Evolutionary conservation across 495 filamentous ascomycete genomes (phyloP).

Genomic region (Talaromyces thailandensis): DNA sequence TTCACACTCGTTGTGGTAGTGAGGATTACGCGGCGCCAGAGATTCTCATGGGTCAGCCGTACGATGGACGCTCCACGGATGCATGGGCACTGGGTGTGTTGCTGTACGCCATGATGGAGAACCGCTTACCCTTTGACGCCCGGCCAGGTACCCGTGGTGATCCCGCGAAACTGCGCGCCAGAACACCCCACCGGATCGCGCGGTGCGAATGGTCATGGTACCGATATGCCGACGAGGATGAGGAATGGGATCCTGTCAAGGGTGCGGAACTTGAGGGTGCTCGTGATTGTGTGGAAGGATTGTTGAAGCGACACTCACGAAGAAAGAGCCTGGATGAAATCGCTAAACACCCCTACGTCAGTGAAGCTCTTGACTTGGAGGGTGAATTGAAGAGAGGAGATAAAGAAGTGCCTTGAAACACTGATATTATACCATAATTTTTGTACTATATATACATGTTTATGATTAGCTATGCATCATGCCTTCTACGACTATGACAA

Average conservation of each 20-base stretch:
- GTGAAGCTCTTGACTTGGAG: conserved; percentile 58
- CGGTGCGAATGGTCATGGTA: conserved; percentile 92
- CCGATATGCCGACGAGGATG: conserved; percentile 66
- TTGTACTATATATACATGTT: conserved; percentile 7
- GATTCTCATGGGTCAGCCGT: conserved; percentile 88
- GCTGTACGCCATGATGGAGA: conserved; percentile 89
- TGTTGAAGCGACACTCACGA: conserved; percentile 70
- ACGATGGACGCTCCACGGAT: conserved; percentile 87
- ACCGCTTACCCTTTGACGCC: conserved; percentile 84
- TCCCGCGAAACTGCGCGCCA: conserved; percentile 57
- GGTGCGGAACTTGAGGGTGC: conserved; percentile 61
- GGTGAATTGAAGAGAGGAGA: conserved; percentile 62
- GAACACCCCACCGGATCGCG: conserved; percentile 88
- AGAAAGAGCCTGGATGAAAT: conserved; percentile 67
- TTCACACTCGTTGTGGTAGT: conserved; percentile 85
- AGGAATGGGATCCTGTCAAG: conserved; percentile 54
- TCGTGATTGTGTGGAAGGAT: conserved; percentile 67
- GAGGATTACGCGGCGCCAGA: conserved; percentile 97
- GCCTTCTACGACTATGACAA: conserved; percentile 1
- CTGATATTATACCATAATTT: background rate
- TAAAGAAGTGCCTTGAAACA: conserved; percentile 45
- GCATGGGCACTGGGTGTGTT: conserved; percentile 93
- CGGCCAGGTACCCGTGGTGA: conserved; percentile 62
- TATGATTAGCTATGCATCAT: conserved; percentile 7
- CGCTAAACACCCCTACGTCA: conserved; percentile 65